These are phyloP conservation scores for Elsinoe arachidis DNA, from an alignment of 2,329 filamentous ascomycete species.

Conservation along the genomic window DNA sequence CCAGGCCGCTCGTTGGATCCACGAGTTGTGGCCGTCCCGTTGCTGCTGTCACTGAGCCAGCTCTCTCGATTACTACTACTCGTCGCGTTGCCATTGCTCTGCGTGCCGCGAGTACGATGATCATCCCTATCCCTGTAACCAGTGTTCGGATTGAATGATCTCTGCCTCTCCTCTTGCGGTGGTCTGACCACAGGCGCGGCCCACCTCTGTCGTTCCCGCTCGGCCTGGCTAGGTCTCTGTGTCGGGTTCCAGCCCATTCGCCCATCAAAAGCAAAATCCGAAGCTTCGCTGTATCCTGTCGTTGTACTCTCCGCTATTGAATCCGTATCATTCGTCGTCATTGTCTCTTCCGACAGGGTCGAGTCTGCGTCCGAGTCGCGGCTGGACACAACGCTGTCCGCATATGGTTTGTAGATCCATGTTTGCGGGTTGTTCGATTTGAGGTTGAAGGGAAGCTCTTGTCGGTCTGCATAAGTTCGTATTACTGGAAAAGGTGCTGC, in stretches of 20 bases:
- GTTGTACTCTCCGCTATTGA: slow-evolving; percentile 13
- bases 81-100: background rate
- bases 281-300: slow-evolving; percentile 8
- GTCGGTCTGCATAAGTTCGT: slow-evolving; percentile 7
- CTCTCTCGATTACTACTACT: slow-evolving; percentile 1
- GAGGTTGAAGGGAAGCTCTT: background rate
- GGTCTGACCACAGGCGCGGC: slow-evolving; percentile 1
- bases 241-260: slow-evolving; percentile 15
- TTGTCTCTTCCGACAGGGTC: slow-evolving; percentile 9
- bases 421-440: background rate
- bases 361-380: slow-evolving; percentile 5
- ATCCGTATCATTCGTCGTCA: slow-evolving; percentile 8
- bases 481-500: slow-evolving; percentile 9
- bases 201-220: slow-evolving; percentile 11
- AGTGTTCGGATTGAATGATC: background rate
- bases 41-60: slow-evolving; percentile 11
- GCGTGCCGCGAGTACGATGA: background rate
- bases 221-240: slow-evolving; percentile 6
- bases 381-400: slow-evolving; percentile 11
- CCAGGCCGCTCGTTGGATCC: background rate
- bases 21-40: background rate
- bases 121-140: background rate
- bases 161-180: background rate
- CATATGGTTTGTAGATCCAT: slow-evolving; percentile 13
- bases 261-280: slow-evolving; percentile 16